A percentile compares a stretch with the other conserved stretches of the same genome.
Conservation (phyloP, 2,329 filamentous ascomycete genomes). For the Neobulgaria alba region DNA sequence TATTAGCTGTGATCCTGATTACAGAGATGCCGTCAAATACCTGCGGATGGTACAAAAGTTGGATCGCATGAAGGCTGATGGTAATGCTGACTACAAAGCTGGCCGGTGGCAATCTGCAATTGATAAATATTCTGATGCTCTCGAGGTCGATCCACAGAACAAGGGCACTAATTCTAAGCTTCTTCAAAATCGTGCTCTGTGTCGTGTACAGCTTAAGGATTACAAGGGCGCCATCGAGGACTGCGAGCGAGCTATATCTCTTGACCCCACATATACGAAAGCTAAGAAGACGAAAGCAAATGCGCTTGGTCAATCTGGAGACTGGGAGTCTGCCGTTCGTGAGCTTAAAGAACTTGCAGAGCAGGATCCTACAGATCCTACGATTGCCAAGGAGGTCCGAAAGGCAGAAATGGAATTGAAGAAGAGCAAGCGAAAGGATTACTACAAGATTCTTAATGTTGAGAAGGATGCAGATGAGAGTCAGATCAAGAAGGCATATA, state of each 20-base stretch:
- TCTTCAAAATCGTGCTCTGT: conserved; percentile 85
- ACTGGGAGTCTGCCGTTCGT: conserved; percentile 85
- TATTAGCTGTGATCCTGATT: conserved; percentile 84
- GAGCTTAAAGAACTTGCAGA: conserved; percentile 86
- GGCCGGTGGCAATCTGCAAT: conserved; percentile 73
- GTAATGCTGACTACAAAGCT: conserved; percentile 83
- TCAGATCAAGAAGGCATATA: conserved; percentile 94
- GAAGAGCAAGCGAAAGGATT: conserved; percentile 95
- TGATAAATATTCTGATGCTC: conserved; percentile 72
- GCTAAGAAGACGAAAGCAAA: conserved; percentile 92
- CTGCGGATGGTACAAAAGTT: conserved; percentile 85
- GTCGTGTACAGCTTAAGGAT: conserved; percentile 74
- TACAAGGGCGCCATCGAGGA: conserved; percentile 75
- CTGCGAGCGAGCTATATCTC: conserved; percentile 71
- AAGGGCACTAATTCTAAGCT: conserved; percentile 92
- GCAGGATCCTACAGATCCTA: conserved; percentile 70
- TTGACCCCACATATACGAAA: conserved; percentile 82
- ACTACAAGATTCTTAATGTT: conserved; percentile 93
- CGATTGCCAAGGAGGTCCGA: conserved; percentile 74
- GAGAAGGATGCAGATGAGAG: conserved; percentile 75
- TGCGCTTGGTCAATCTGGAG: conserved; percentile 72
- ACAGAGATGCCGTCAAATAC: conserved; percentile 79
- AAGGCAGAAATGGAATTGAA: conserved; percentile 92
- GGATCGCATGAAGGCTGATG: conserved; percentile 87
- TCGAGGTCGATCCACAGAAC: conserved; percentile 81